Evolutionary conservation across 805 yeast genomes (phyloP), one percentile per base, ranked within the genome.

Genomic region (Saccharomycopsis synnaedendra): DNA sequence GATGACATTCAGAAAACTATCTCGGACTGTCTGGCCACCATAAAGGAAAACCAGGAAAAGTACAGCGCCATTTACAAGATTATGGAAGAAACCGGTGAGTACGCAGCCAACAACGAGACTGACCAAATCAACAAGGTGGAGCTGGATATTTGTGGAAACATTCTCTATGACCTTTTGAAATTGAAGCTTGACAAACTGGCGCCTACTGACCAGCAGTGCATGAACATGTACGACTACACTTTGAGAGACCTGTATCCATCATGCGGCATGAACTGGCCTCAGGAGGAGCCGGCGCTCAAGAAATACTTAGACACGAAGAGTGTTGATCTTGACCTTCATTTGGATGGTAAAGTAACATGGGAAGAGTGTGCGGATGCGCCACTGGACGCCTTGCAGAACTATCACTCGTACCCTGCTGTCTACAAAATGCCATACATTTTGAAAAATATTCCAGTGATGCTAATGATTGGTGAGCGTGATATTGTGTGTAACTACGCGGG

Each of bases 221-320:
- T 77, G 57, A 93, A 93, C 64, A 78, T 86, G 74, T 93, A 93
- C 61, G 95, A 93, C 61, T 75, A 76, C 48, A 74, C 82, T 37
- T 66, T 84, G 47, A 68, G 65, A 37, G 97, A 90, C 60, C 64
- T 78, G 0, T 86, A 70, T 56, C 97, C 97, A 0, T 66, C 82
- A 0, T 93, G 98, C 65, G 98, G 98, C 5, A 71, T 78, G 76
- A 82, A 84, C 62, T 93, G 97, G 97, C 98, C 98, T 0, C 72
- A 71, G 30, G 81, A 74, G 52, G 64, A 84, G 52, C 64, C 63
- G 0, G 51, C 64, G 38, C 78, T 82, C 1, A 64, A 68, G 0
- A 71, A 75, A 19, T 84, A 80, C 59, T 68, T 84, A 45, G 67
- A 69, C 40, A 56, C 61, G 1, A 63, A 65, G 3, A 65, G 67